Percentiles rank a stretch among this genome's conserved stretches.
Conservation (phyloP, 2,329 filamentous ascomycete genomes). For the Diaporthe ampelina region DNA sequence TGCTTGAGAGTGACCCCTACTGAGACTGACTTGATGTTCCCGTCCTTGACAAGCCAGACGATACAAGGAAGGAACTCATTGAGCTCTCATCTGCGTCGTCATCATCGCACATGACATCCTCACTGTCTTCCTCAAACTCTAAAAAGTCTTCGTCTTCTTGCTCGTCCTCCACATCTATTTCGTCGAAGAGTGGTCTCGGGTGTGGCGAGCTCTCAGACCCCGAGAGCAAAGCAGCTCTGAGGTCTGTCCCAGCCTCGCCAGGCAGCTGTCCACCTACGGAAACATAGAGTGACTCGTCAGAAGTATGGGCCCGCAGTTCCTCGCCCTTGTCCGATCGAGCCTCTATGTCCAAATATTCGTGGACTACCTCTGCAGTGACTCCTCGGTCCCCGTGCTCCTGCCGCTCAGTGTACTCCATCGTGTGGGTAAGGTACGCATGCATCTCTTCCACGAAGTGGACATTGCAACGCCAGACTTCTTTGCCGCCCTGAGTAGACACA, state of each 20-base stretch:
- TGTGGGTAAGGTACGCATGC: background rate
- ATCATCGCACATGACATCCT: background rate
- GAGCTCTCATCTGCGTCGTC: background rate
- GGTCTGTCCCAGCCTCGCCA: background rate
- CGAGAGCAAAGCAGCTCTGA: conserved; percentile 10
- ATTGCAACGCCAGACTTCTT: conserved; percentile 13
- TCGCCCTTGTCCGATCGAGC: background rate
- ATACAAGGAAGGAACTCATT: background rate
- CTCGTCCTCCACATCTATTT: background rate
- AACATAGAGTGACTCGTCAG: background rate
- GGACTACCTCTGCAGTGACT: background rate
- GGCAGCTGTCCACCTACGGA: background rate
- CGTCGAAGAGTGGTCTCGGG: background rate
- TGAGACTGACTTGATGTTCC: background rate
- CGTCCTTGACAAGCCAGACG: background rate
- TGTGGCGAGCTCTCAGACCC: conserved; percentile 12
- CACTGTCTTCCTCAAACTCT: background rate
- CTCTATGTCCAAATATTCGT: background rate
- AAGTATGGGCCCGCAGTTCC: background rate
- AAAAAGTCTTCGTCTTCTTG: background rate
- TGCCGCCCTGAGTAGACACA: background rate
- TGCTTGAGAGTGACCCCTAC: background rate
- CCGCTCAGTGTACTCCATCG: background rate
- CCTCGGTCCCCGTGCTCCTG: background rate
- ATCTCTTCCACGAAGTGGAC: conserved; percentile 15